These are phyloP conservation scores for Prunus yedoensis DNA, from an alignment of 331 rosid genomes.

Conservation along the genomic window DNA sequence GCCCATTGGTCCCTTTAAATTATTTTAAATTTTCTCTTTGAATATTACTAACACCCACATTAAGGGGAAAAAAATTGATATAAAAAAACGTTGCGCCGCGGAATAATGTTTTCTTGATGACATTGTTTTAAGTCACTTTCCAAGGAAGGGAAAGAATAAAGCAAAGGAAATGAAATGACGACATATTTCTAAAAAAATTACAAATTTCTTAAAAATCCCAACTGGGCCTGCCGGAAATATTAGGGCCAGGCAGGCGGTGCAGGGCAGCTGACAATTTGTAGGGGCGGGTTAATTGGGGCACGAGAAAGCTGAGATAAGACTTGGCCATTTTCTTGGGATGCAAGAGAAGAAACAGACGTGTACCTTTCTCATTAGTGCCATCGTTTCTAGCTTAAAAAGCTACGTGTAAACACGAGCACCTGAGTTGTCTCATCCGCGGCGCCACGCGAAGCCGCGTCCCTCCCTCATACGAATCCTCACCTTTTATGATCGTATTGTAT, in stretches of 20 bases:
- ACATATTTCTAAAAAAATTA: background rate
- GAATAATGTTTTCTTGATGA: background rate
- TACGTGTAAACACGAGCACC: background rate
- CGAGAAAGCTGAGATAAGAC: constrained; percentile 11
- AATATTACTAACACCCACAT: background rate
- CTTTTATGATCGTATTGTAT: background rate
- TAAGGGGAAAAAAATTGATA: background rate
- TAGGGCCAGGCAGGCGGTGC: background rate
- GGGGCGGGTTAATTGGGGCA: background rate
- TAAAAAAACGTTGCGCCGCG: background rate
- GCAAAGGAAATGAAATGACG: background rate
- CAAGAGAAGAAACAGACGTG: too few species aligned
- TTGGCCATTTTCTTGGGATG: background rate
- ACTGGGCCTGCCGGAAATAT: background rate
- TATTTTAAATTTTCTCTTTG: background rate
- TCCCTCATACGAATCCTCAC: background rate
- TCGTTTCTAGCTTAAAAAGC: background rate
- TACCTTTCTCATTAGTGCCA: background rate
- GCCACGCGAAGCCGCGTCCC: constrained; percentile 38
- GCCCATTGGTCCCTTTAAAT: background rate
- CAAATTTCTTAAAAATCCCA: background rate
- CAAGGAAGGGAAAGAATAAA: background rate
- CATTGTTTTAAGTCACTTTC: background rate
- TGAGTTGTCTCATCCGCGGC: constrained; percentile 23
- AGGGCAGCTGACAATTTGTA: background rate